These are phyloP conservation scores for Plectosphaerella cucumerina DNA, from an alignment of 2,329 filamentous ascomycete genomes.

Conservation along the genomic window DNA sequence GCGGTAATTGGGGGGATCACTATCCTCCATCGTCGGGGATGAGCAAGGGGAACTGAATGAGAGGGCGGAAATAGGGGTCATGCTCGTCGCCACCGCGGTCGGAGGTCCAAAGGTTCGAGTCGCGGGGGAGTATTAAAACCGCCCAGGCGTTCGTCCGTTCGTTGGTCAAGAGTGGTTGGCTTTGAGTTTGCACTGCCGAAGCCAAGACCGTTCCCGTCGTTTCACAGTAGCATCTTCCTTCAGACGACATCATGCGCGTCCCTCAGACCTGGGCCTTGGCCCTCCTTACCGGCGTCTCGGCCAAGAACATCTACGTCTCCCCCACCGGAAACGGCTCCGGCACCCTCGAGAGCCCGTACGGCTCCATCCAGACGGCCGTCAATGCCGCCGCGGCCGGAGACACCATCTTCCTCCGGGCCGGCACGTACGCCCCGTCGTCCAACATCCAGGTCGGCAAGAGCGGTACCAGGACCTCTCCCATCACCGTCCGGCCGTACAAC, in stretches of 20 bases:
- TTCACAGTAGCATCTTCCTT: neutral
- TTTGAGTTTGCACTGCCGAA: too few relatives aligned
- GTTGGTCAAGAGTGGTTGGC: too few relatives aligned
- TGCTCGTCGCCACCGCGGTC: too few relatives aligned
- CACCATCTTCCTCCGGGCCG: conserved; percentile 35
- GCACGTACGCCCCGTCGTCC: conserved; percentile 34
- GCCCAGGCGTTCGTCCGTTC: too few relatives aligned
- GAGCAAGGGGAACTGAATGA: too few relatives aligned
- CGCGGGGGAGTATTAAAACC: too few relatives aligned
- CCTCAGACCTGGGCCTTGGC: neutral
- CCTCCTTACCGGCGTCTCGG: neutral
- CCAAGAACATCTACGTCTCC: conserved; percentile 31
- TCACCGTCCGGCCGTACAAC: conserved; percentile 33
- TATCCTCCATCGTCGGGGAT: too few relatives aligned
- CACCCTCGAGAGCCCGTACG: conserved; percentile 29
- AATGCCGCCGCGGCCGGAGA: conserved; percentile 35
- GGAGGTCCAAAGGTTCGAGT: too few relatives aligned
- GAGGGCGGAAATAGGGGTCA: too few relatives aligned
- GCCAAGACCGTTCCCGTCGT: too few relatives aligned
- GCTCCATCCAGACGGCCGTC: conserved; percentile 37
- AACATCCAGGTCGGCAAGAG: conserved; percentile 39
- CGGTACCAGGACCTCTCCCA: conserved; percentile 30
- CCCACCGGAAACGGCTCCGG: conserved; percentile 32
- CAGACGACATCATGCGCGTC: neutral
- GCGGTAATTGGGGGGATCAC: too few relatives aligned